Base-by-base conservation (phyloP, 148 eudicot genomes). In the Rhododendron henanense region DNA sequence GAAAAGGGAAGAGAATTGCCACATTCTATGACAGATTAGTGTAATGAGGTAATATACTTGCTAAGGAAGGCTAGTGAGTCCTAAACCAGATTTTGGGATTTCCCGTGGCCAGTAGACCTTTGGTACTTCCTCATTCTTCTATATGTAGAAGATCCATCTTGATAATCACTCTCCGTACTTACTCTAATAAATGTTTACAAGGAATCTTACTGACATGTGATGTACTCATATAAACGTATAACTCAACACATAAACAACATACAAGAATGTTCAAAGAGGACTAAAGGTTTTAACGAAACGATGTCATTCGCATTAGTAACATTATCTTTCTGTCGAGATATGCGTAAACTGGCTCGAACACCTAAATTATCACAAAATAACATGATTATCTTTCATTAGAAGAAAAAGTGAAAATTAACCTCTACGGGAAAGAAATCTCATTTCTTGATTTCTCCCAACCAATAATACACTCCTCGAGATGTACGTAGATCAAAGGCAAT, bases 401-500 rank as follows among this genome's bases (percentile, higher is more conserved):
- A 74, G 41, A 16, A 74, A 3, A 74, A 1, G 14, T 77, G 45
- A 21, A 41, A 19, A 69, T 67, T 25, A 0, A 79, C 57, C 33
- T 15, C 6, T 79, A 53, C 59, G 25, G 35, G 6, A 50, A 31
- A 51, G 2, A 81, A 51, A 16, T 15, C 11, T 5, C 45, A 81
- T 18, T 53, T n/a, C 81, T 33, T 51, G 48, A 19, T 39, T 18
- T 76, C 47, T 41, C 25, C 79, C 48, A 37, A 76, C 47, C 76
- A 71, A 71, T 76, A 19, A 76, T 35, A 76, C 25, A 76, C 25
- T 37, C 79, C 79, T n/a, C 50, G 78, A 69, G 87, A 75, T 67
- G 87, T 69, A 89, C 85, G 47, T 74, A 83, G 79, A 65, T 23
- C 71, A 69, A 79, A 25, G 78, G 48, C 80, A 51, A 35, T n/a